These are phyloP conservation scores for Xylaria sp. DNA, from an alignment of 2,329 filamentous ascomycete genomes.

Conservation along the genomic window DNA sequence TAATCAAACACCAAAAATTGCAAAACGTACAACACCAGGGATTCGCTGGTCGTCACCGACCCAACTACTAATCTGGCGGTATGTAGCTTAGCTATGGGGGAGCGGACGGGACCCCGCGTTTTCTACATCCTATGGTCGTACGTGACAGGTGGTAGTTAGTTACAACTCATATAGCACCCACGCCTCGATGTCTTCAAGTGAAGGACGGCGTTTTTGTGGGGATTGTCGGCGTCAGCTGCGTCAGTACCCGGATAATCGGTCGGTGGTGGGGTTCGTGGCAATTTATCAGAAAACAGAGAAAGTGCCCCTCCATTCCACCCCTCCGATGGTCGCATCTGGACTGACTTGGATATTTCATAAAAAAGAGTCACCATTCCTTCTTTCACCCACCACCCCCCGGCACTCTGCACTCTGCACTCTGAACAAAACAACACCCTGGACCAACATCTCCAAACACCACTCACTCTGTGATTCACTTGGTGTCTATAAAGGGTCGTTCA, in stretches of 20 bases:
- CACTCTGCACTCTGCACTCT: too few species aligned
- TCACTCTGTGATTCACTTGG: slow-evolving; percentile 17
- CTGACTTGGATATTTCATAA: background rate
- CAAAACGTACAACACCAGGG: too few species aligned
- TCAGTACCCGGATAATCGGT: background rate
- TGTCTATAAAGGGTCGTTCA: slow-evolving; percentile 26
- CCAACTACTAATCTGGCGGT: too few species aligned
- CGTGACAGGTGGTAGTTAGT: too few species aligned
- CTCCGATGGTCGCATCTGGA: slow-evolving; percentile 32
- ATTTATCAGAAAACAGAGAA: slow-evolving; percentile 28
- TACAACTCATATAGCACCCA: too few species aligned
- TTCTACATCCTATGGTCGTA: too few species aligned
- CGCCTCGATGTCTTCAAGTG: background rate
- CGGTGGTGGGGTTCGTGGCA: slow-evolving; percentile 31
- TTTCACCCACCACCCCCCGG: background rate
- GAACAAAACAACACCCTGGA: background rate
- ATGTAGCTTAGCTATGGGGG: too few species aligned
- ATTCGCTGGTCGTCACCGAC: too few species aligned
- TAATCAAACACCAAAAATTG: too few species aligned
- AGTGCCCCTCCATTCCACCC: slow-evolving; percentile 32
- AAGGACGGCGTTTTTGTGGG: slow-evolving; percentile 7
- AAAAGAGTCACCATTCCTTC: slow-evolving; percentile 28
- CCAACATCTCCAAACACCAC: background rate
- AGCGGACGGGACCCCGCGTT: too few species aligned
- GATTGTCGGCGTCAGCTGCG: background rate